Evolutionary conservation across 306 rosid species (phyloP).

Genomic region (Cicer cuneatum): DNA sequence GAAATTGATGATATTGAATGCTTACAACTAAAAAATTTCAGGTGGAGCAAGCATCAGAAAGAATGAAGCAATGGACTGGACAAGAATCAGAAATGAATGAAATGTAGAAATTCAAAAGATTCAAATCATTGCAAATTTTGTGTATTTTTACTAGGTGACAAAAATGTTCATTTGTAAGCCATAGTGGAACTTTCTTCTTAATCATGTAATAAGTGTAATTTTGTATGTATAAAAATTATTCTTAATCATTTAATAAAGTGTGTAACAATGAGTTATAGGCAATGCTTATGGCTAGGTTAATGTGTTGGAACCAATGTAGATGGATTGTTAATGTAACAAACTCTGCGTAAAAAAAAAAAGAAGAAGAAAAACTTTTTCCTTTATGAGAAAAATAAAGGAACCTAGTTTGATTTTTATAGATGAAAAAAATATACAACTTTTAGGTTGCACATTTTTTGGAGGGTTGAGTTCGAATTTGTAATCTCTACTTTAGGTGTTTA

Average conservation of each 20-base stretch:
- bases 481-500: too few species aligned
- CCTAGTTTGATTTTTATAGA: too few species aligned
- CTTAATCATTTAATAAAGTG: neutral
- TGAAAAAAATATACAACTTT: too few species aligned
- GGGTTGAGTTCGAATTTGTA: too few species aligned
- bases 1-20: constrained; percentile 1
- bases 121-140: constrained; percentile 23
- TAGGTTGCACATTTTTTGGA: too few species aligned
- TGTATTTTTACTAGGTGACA: constrained; percentile 19
- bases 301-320: too few species aligned
- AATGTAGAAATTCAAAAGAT: constrained; percentile 30
- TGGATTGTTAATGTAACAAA: too few species aligned
- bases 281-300: too few species aligned
- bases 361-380: too few species aligned
- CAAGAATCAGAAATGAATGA: constrained; percentile 46
- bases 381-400: too few species aligned
- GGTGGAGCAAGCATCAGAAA: constrained; percentile 83
- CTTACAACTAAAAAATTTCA: constrained; percentile 45
- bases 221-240: constrained; percentile 9
- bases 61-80: constrained; percentile 79
- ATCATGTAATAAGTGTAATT: neutral
- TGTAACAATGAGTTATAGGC: neutral
- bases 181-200: constrained; percentile 2
- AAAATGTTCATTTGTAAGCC: constrained; percentile 27
- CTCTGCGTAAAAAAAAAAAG: too few species aligned